Evolutionary conservation across 306 rosid genomes (phyloP), one percentile per base, ranked within the genome.

Genomic region (Oemleria cerasiformis): DNA sequence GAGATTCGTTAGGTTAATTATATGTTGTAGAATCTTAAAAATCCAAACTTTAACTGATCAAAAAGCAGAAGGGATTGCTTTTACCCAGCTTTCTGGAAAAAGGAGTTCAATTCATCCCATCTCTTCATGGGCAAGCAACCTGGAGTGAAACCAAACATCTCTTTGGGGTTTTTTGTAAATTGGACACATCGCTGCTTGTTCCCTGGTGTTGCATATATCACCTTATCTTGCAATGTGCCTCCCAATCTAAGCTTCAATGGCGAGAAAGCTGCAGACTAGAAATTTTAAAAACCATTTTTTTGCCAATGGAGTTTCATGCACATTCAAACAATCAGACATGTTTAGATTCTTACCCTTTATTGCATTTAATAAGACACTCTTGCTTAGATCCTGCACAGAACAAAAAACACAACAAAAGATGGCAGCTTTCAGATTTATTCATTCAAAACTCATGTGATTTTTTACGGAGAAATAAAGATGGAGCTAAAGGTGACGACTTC

Each of bases 181-280:
- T 88, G 84, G 74, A 71, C 70, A 61, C 97, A 94, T 14, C 85
- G 84, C 59, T 76, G 70, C 20, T 61, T 70, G 68, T 78, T 59
- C 63, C 86, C 91, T 49, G 76, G 78, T 58, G 96, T 94, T 2
- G 80, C 96, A 78, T 94, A 94, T 61, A 66, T 82, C 62, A 91
- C 78, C 83, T 84, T 87, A 57, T 94, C 99, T 85, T 94, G 96
- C 86, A 94, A 86, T 16, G 77, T 83, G 55, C 99, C 99, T 9
- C 99, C 97, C 72, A 94, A 72, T 85, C 97, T 89, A 56, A 94
- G 76, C 78, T 94, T 94, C 81, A 94, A 68, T 20, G 99, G 96
- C 15, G 93, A 83, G 85, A 94, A 94, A 23, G 94, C 99, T 94
- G 95, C 88, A 84, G 2, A 30, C 36, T n/a, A n/a, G n/a, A n/a